Evolutionary conservation across 495 filamentous ascomycete species (phyloP), one percentile per base, ranked within the genome.

Genomic region (Podospora tetraspora): DNA sequence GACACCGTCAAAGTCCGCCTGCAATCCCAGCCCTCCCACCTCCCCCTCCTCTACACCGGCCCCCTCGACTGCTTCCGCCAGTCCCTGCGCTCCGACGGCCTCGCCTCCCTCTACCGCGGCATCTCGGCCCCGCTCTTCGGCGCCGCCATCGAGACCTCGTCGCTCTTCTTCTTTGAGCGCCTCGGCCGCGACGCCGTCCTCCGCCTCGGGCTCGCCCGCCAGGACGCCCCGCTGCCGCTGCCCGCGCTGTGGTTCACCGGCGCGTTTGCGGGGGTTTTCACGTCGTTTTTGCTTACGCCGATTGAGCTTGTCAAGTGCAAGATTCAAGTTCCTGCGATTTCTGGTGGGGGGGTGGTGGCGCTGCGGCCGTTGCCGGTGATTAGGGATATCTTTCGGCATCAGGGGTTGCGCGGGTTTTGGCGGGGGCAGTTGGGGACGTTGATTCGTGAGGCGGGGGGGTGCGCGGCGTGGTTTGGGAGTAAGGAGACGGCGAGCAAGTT

Each of bases 221-320:
- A 87, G 3, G 82, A 83, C 24, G 68, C 75, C 19, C 76, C 83
- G 2, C 83, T 97, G 1, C 89, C 92, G 0, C 83, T 97, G n/a
- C 75, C 83, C 3, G 91, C 88, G 1, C 79, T 97, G 1, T 80
- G 92, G 72, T 79, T 88, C 37, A 91, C 90, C 56, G 96, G 96
- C 57, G 93, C 89, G 22, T 88, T 89, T 27, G 88, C 92, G 16
- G 96, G 96, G n/a, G 92, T 91, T 23, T 88, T 97, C 73, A 97
- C 96, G 1, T 94, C 91, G 3, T 80, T 98, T 37, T 84, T 96
- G 34, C 86, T 99, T 61, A 99, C 96, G 0, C 96, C 96, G 0
- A 92, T 99, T 65, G 96, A 99, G 77, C 86, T 99, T 60, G 90
- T 99, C 74, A 99, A 99, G 79, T 99, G 96, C 85, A 94, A 94